Conservation (phyloP, 495 filamentous ascomycete genomes). For the Pyrenopolyporus hunteri region DNA sequence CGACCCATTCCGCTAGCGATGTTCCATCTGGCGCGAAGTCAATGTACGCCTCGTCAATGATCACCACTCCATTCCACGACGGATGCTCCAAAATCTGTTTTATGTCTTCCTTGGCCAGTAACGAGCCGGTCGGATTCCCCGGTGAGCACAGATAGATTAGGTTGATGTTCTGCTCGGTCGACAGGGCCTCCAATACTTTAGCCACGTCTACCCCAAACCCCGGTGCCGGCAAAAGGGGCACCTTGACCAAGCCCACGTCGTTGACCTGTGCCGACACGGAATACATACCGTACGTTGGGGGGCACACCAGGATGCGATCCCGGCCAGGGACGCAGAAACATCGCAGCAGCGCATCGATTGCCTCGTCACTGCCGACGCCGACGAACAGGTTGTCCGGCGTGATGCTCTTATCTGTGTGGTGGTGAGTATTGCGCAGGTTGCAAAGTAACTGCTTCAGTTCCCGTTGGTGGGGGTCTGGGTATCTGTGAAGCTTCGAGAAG, state of each 20-base stretch:
- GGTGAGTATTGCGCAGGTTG: constrained; percentile 83
- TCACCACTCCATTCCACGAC: constrained; percentile 92
- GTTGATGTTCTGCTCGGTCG: constrained; percentile 73
- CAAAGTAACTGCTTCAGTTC: constrained; percentile 87
- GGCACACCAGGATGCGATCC: constrained; percentile 91
- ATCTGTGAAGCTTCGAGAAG: constrained; percentile 82
- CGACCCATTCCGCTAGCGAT: constrained; percentile 90
- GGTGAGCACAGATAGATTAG: constrained; percentile 90
- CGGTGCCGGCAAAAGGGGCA: constrained; percentile 68
- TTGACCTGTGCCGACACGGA: constrained; percentile 91
- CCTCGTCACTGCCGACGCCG: constrained; percentile 95
- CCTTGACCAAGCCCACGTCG: constrained; percentile 82
- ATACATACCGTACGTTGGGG: constrained; percentile 99
- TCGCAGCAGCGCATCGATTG: constrained; percentile 89
- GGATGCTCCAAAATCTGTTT: constrained; percentile 78
- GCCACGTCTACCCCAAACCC: constrained; percentile 73
- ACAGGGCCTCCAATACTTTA: constrained; percentile 68
- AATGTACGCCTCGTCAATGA: constrained; percentile 95
- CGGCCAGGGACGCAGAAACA: constrained; percentile 87
- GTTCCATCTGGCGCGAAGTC: constrained; percentile 85
- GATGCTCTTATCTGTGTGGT: constrained; percentile 75
- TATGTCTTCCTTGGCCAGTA: constrained; percentile 79
- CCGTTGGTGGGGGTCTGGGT: constrained; percentile 93
- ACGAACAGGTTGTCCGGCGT: constrained; percentile 86
- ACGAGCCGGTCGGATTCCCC: constrained; percentile 86